Conservation (phyloP, 805 yeast genomes). For the Pichia membranifaciens region DNA sequence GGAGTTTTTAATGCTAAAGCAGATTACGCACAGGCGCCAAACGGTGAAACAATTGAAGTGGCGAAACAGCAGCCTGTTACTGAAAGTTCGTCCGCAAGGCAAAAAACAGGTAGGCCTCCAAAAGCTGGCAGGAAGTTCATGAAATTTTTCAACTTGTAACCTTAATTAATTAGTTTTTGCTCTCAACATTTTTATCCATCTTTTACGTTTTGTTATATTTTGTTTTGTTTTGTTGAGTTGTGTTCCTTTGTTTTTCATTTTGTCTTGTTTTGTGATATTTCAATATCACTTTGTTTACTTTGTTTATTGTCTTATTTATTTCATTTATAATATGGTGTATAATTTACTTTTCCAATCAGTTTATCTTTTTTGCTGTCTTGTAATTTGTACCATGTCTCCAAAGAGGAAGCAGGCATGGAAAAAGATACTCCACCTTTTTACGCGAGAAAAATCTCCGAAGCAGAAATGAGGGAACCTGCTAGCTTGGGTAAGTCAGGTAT, state of each 20-base stretch:
- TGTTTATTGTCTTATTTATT: neutral
- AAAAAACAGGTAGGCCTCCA: neutral
- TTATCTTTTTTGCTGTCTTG: neutral
- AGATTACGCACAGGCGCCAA: too few relatives aligned
- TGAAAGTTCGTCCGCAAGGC: neutral
- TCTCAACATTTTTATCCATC: neutral
- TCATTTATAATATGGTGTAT: too few relatives aligned
- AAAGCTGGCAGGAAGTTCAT: slow-evolving; percentile 20
- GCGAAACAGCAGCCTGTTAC: neutral
- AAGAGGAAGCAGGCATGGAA: too few relatives aligned
- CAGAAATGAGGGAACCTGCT: too few relatives aligned
- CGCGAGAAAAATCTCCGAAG: too few relatives aligned
- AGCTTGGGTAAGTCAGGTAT: too few relatives aligned
- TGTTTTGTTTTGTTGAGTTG: neutral
- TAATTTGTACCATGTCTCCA: too few relatives aligned
- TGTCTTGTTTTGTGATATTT: neutral
- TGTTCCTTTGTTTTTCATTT: neutral
- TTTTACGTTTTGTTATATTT: neutral
- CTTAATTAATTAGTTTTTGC: neutral
- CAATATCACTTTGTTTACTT: neutral
- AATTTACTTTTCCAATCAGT: neutral
- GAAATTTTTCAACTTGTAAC: slow-evolving; percentile 26
- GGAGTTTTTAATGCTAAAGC: too few relatives aligned
- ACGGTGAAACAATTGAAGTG: too few relatives aligned
- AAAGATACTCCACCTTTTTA: too few relatives aligned